phyloP scores from a whole-genome alignment of 768 basidiomycete species.

The Floccularia luteovirens region DNA sequence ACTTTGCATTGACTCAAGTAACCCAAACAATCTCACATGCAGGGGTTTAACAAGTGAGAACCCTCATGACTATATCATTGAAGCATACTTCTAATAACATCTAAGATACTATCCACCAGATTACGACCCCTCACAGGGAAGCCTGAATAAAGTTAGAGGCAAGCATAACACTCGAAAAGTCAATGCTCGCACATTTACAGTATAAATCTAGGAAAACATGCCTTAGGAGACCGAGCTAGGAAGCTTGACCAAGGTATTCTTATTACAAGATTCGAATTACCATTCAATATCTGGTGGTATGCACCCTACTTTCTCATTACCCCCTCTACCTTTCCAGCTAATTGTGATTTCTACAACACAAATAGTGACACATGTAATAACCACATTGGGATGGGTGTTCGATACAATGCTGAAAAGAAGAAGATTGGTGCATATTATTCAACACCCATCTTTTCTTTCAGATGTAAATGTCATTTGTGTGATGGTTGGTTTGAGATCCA shows the following conservation, averaged over 20 bases:
- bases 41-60: slow-evolving; percentile 40
- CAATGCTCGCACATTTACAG: slow-evolving; percentile 6
- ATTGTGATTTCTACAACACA: slow-evolving; percentile 1
- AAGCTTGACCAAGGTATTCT: slow-evolving; percentile 96
- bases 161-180: slow-evolving; percentile 3
- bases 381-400: slow-evolving; percentile 97
- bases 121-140: slow-evolving; percentile 51
- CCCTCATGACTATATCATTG: neutral
- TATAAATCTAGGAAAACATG: slow-evolving; percentile 71
- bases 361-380: slow-evolving; percentile 86
- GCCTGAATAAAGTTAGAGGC: slow-evolving; percentile 71
- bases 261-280: slow-evolving; percentile 91
- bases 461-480: slow-evolving; percentile 97
- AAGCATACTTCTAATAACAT: slow-evolving; percentile 1
- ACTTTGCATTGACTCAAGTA: too few species aligned
- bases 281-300: slow-evolving; percentile 96
- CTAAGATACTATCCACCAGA: slow-evolving; percentile 43
- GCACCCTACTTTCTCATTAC: slow-evolving; percentile 12
- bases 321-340: neutral
- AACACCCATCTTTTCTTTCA: slow-evolving; percentile 90
- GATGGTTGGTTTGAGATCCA: slow-evolving; percentile 97
- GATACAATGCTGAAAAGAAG: slow-evolving; percentile 99
- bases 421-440: slow-evolving; percentile 94
- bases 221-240: slow-evolving; percentile 85
- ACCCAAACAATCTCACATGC: too few species aligned